A percentile compares a stretch with the other conserved stretches of the same genome.
Conservation (phyloP, 768 basidiomycete genomes). For the Gloeostereum incarnatum region DNA sequence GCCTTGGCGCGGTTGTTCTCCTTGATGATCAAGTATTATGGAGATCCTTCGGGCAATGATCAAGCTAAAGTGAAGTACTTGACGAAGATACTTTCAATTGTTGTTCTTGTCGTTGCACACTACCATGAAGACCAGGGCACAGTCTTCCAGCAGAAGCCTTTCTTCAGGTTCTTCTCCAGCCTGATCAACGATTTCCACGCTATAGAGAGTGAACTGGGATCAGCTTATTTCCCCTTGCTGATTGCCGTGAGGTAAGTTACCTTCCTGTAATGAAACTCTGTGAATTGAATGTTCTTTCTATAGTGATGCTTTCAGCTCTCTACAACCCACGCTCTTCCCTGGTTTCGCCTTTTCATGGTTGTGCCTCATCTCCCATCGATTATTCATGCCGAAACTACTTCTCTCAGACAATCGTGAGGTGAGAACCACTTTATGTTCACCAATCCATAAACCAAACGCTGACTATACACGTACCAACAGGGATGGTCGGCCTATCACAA, state of each 20-base stretch:
- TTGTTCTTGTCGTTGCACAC: conserved; percentile 91
- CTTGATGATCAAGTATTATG: conserved; percentile 99
- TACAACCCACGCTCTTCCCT: conserved; percentile 95
- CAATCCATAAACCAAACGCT: no score
- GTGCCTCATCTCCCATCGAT: conserved; percentile 88
- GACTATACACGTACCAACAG: conserved; percentile 20
- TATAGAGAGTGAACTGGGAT: conserved; percentile 77
- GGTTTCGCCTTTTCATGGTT: conserved; percentile 99
- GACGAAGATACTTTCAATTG: conserved; percentile 95
- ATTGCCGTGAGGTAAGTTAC: conserved; percentile 71
- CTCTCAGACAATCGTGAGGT: conserved; percentile 85
- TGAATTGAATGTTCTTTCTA: conserved; percentile 6
- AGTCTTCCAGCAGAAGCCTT: conserved; percentile 93
- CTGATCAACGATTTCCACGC: conserved; percentile 85
- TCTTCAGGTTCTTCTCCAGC: conserved; percentile 97
- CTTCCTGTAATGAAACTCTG: conserved; percentile 1
- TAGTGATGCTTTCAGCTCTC: conserved; percentile 91
- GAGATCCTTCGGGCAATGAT: conserved; percentile 87
- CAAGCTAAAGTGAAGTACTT: conserved; percentile 95
- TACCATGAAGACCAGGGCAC: conserved; percentile 90
- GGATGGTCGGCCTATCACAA: conserved; percentile 98
- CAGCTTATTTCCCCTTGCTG: conserved; percentile 84
- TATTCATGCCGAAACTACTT: conserved; percentile 96
- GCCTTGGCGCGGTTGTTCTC: conserved; percentile 92
- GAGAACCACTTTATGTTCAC: conserved; percentile 8